Percentiles rank a stretch among this genome's conserved stretches.
These are phyloP conservation scores for Tetracentron sinense DNA, from an alignment of 164 flowering plant genomes.

Conservation along the genomic window DNA sequence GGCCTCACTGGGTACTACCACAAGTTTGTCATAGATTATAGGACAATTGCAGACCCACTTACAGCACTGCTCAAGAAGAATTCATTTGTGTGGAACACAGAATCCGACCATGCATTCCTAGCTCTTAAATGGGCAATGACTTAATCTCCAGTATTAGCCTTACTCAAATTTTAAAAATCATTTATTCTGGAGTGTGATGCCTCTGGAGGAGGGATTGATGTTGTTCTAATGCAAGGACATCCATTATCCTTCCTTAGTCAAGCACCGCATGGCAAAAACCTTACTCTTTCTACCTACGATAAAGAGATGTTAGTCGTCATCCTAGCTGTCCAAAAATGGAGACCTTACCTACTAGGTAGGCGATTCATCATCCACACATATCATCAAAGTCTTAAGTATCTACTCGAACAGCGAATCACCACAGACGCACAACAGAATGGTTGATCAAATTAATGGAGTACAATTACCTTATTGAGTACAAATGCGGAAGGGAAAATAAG, in stretches of 20 bases:
- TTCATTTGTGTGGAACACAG: background rate
- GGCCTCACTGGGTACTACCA: conserved; percentile 3
- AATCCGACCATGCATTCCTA: background rate
- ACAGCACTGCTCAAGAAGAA: conserved; percentile 1
- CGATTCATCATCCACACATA: background rate
- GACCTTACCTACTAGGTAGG: background rate
- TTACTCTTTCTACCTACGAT: too few relatives aligned
- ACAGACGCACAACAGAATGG: background rate
- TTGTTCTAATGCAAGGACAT: background rate
- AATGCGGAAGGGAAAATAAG: background rate
- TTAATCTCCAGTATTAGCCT: background rate
- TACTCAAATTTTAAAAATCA: background rate
- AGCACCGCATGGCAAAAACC: background rate
- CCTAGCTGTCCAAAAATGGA: background rate
- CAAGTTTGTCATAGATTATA: conserved; percentile 5
- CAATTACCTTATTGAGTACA: background rate
- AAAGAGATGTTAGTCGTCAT: background rate
- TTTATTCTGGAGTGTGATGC: background rate
- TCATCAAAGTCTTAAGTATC: background rate
- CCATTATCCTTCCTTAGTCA: background rate
- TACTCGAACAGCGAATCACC: background rate
- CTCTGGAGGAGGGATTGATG: background rate
- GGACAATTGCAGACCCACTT: background rate
- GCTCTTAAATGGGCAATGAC: background rate
- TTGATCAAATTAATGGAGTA: background rate